These are phyloP conservation scores for Ustilago loliicola DNA, from an alignment of 1,284 basidiomycete species.

Conservation along the genomic window DNA sequence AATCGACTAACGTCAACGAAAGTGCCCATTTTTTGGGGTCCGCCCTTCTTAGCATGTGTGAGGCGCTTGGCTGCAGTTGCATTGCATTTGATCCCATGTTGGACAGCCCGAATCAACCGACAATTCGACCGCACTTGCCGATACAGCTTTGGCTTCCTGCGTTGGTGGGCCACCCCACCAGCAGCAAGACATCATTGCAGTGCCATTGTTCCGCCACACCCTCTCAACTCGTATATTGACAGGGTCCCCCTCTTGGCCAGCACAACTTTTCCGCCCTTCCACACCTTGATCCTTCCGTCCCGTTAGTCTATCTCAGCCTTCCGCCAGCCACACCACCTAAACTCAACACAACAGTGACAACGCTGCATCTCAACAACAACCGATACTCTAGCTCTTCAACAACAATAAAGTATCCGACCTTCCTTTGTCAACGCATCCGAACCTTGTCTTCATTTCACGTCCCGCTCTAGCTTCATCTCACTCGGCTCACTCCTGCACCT, in stretches of 20 bases:
- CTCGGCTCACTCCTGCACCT: slow-evolving; percentile 8
- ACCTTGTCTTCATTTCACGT: slow-evolving; percentile 25
- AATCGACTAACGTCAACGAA: neutral
- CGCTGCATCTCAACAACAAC: slow-evolving; percentile 3
- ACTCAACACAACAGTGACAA: slow-evolving; percentile 5
- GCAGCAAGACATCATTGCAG: neutral
- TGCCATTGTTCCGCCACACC: slow-evolving; percentile 4
- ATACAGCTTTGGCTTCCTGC: neutral
- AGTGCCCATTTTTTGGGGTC: slow-evolving; percentile 13
- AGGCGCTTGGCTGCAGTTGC: slow-evolving; percentile 5
- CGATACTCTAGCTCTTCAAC: neutral
- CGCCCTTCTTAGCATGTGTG: slow-evolving; percentile 12
- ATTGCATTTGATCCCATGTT: slow-evolving; percentile 12
- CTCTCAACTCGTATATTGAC: slow-evolving; percentile 12
- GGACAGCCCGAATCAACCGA: slow-evolving; percentile 17
- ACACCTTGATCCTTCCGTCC: neutral
- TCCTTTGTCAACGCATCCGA: slow-evolving; percentile 1
- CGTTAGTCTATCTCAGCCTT: slow-evolving; percentile 2
- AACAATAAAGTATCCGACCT: slow-evolving; percentile 10
- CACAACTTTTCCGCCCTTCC: neutral
- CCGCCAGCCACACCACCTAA: neutral
- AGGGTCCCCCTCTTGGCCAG: neutral
- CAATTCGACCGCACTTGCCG: neutral
- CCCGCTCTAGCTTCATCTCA: slow-evolving; percentile 13
- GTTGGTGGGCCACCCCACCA: neutral